Evolutionary conservation across 2,329 filamentous ascomycete species (phyloP).

Genomic region (Sporothrix pseudoabietina): DNA sequence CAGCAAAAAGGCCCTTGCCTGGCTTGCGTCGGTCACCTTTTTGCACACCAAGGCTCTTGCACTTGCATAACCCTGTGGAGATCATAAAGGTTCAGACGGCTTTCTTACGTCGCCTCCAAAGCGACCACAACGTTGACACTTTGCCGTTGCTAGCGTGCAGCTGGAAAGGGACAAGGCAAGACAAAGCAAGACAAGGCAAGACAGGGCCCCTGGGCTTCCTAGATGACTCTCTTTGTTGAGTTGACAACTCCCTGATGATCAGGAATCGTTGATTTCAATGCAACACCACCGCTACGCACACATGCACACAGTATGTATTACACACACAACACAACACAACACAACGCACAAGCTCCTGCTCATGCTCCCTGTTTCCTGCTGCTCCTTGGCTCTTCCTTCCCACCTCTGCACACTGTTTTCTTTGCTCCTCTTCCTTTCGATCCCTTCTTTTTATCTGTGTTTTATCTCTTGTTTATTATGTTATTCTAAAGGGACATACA

Average conservation of each 20-base stretch:
- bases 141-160: conserved; percentile 5
- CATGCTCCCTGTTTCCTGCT: neutral
- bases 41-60: neutral
- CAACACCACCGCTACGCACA: neutral
- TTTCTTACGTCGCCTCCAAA: conserved; percentile 38
- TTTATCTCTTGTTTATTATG: neutral
- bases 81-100: conserved; percentile 47
- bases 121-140: conserved; percentile 6
- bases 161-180: neutral
- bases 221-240: neutral
- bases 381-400: conserved; percentile 1
- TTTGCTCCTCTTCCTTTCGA: neutral
- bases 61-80: conserved; percentile 41
- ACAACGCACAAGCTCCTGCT: neutral
- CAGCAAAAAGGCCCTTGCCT: neutral
- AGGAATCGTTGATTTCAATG: neutral
- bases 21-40: neutral
- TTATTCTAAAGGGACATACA: neutral
- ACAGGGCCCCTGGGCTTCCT: neutral
- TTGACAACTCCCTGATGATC: neutral
- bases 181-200: neutral
- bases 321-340: neutral
- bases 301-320: neutral
- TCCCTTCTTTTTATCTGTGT: neutral
- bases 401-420: neutral